These are phyloP conservation scores for Lumnitzera littorea DNA, from an alignment of 345 rosid species.

Conservation along the genomic window DNA sequence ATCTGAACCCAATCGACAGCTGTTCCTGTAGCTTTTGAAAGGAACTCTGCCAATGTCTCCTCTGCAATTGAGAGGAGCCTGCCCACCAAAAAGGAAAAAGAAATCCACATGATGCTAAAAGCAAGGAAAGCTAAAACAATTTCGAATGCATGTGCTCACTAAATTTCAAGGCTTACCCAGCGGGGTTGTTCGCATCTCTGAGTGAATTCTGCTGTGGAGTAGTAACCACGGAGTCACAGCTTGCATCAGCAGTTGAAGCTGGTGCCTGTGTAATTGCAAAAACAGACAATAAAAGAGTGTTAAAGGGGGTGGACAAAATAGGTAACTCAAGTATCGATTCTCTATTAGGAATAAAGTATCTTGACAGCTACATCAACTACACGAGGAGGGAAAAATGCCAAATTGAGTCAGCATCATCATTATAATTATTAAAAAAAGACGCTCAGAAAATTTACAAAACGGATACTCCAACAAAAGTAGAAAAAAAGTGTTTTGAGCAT, in stretches of 20 bases:
- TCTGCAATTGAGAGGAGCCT: conserved; percentile 99
- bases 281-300: not conserved
- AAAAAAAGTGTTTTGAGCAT: too few relatives aligned
- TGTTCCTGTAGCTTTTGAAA: conserved; percentile 99
- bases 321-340: too few relatives aligned
- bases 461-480: too few relatives aligned
- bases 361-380: too few relatives aligned
- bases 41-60: conserved; percentile 99
- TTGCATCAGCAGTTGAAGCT: conserved; percentile 63
- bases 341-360: too few relatives aligned
- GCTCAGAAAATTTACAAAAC: too few relatives aligned
- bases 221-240: conserved; percentile 93
- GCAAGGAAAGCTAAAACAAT: not conserved
- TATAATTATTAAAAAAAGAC: too few relatives aligned
- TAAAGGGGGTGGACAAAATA: not conserved
- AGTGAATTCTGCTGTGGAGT: conserved; percentile 81
- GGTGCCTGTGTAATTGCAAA: conserved; percentile 36
- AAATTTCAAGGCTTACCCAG: conserved; percentile 54
- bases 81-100: not conserved
- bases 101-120: too few relatives aligned
- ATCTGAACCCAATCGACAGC: conserved; percentile 99
- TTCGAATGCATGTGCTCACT: not conserved
- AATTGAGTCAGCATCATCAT: too few relatives aligned
- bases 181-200: conserved; percentile 96
- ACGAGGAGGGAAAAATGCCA: too few relatives aligned